phyloP scores from a whole-genome alignment of 2,329 filamentous ascomycete species.

The Blastomyces percursus region DNA sequence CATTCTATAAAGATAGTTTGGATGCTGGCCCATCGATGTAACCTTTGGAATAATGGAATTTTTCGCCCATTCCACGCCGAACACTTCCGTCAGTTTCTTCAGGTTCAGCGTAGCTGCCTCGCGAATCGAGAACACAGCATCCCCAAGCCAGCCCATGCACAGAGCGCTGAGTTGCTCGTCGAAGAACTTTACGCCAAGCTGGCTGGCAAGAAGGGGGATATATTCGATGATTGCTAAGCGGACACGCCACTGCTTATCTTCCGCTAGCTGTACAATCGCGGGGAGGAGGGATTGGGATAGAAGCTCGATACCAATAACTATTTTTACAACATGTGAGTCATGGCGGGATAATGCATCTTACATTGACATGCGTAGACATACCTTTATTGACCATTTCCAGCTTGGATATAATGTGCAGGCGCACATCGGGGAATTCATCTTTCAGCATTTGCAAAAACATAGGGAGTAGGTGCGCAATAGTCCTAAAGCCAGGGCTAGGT shows the following conservation, averaged over 20 bases:
- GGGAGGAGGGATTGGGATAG: constrained; percentile 93
- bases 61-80: constrained; percentile 94
- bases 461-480: constrained; percentile 87
- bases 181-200: constrained; percentile 94
- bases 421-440: constrained; percentile 96
- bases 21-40: constrained; percentile 94
- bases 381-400: constrained; percentile 95
- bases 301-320: constrained; percentile 94
- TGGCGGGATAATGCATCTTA: not conserved
- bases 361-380: constrained; percentile 30
- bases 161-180: constrained; percentile 91
- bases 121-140: constrained; percentile 96
- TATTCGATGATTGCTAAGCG: constrained; percentile 98
- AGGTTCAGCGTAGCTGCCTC: constrained; percentile 96
- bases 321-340: not conserved
- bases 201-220: constrained; percentile 88
- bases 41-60: constrained; percentile 98
- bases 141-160: constrained; percentile 97
- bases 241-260: constrained; percentile 99
- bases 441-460: constrained; percentile 99
- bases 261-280: constrained; percentile 91
- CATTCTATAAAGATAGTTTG: constrained; percentile 99
- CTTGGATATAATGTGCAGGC: constrained; percentile 99
- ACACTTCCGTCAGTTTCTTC: constrained; percentile 97
- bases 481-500: constrained; percentile 44